A percentile compares a stretch with the other conserved stretches of the same genome.
phyloP scores from a whole-genome alignment of 306 rosid species.

The Lathyrus sativus region DNA sequence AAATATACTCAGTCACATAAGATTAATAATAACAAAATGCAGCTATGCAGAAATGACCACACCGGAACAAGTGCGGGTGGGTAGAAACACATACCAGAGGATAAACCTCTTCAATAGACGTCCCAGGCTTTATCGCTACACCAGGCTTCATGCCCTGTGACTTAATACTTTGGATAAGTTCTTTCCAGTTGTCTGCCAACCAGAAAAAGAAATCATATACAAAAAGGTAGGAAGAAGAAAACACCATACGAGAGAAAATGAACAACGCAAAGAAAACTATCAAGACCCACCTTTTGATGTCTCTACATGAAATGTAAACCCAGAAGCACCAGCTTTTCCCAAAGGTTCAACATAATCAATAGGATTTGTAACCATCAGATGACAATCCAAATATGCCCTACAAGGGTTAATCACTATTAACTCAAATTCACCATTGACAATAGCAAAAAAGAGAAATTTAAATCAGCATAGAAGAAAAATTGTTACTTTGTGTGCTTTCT shows the following conservation, averaged over 20 bases:
- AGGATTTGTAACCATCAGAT: conserved; percentile 96
- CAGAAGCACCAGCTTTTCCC: conserved; percentile 93
- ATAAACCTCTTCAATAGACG: conserved; percentile 80
- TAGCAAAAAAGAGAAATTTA: neutral
- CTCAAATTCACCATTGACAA: conserved; percentile 30
- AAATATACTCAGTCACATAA: too few species aligned
- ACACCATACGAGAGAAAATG: conserved; percentile 21
- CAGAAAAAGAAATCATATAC: conserved; percentile 9
- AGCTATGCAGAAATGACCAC: conserved; percentile 8
- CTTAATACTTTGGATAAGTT: conserved; percentile 65
- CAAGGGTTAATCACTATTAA: conserved; percentile 10
- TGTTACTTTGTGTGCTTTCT: conserved; percentile 86
- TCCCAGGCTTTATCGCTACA: conserved; percentile 81
- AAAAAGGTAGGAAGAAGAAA: conserved; percentile 12
- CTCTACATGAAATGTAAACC: conserved; percentile 93
- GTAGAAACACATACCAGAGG: conserved; percentile 67
- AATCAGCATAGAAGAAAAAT: conserved; percentile 1
- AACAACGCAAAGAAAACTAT: neutral
- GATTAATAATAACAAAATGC: conserved; percentile 10
- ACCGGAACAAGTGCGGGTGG: neutral
- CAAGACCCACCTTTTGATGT: conserved; percentile 66
- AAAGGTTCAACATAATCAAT: conserved; percentile 85
- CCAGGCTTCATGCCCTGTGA: conserved; percentile 80
- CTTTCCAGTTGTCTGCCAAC: conserved; percentile 82
- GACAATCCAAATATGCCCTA: conserved; percentile 97